phyloP scores from a whole-genome alignment of 2,329 filamentous ascomycete species.

The Fusarium metavorans region DNA sequence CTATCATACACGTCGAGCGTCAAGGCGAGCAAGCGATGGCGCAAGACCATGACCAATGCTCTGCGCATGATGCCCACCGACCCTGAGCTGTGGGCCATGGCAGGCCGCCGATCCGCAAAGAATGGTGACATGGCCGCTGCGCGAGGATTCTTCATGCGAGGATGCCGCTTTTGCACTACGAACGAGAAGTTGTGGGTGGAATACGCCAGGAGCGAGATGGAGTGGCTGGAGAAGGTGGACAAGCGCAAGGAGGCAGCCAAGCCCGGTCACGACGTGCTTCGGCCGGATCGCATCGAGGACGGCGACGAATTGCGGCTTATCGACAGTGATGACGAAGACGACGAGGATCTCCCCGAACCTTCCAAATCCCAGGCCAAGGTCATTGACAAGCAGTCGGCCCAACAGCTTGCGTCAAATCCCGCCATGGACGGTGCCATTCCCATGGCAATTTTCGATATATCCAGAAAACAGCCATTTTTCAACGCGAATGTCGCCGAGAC shows the following conservation, averaged over 20 bases:
- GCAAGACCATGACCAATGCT: conserved; percentile 73
- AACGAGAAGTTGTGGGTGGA: conserved; percentile 85
- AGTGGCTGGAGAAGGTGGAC: conserved; percentile 87
- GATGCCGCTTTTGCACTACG: conserved; percentile 86
- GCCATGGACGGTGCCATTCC: conserved; percentile 94
- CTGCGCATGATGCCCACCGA: conserved; percentile 89
- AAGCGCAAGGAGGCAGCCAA: conserved; percentile 75
- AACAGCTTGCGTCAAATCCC: conserved; percentile 77
- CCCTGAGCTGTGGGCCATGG: conserved; percentile 86
- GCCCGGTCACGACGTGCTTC: conserved; percentile 54
- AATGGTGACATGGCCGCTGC: conserved; percentile 90
- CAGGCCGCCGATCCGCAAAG: conserved; percentile 80
- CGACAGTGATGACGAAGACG: conserved; percentile 59
- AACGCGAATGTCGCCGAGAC: conserved; percentile 73
- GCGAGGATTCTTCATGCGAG: conserved; percentile 86
- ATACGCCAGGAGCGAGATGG: conserved; percentile 91
- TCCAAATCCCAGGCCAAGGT: conserved; percentile 56
- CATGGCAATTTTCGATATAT: conserved; percentile 88
- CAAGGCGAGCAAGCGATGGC: conserved; percentile 75
- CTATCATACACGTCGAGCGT: conserved; percentile 81
- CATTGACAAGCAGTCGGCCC: conserved; percentile 59
- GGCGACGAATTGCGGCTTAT: conserved; percentile 59
- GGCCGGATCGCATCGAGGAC: conserved; percentile 62
- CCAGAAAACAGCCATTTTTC: conserved; percentile 81
- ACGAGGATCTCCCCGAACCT: conserved; percentile 60